A percentile compares a stretch with the other conserved stretches of the same genome.
Conservation (phyloP, 2,329 filamentous ascomycete genomes). For the Calonectria fujianensis region DNA sequence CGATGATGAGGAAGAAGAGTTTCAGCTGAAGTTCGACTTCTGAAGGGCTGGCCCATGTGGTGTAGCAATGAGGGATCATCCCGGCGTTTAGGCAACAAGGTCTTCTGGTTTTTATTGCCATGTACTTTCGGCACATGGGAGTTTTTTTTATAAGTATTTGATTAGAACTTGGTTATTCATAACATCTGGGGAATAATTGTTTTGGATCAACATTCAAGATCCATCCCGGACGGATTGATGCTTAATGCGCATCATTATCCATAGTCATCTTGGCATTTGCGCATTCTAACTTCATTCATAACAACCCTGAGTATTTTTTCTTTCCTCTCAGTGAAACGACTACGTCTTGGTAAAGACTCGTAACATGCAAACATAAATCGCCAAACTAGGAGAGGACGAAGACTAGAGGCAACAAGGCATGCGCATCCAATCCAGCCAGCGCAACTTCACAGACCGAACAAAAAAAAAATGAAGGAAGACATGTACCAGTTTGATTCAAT, state of each 20-base stretch:
- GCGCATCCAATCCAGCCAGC: neutral
- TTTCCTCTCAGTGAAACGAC: neutral
- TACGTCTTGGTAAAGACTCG: neutral
- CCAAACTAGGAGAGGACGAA: neutral
- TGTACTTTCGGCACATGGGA: neutral
- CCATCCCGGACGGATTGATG: neutral
- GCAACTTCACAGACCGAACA: too few species aligned
- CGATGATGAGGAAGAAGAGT: constrained; percentile 72
- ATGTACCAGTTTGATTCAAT: neutral
- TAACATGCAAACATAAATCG: neutral
- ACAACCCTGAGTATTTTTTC: neutral
- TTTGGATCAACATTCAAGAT: neutral
- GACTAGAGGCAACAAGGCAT: neutral
- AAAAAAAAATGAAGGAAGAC: neutral
- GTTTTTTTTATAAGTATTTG: constrained; percentile 6
- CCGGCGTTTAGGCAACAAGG: constrained; percentile 47
- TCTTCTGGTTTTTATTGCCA: neutral
- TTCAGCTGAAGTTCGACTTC: constrained; percentile 71
- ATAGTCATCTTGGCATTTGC: neutral
- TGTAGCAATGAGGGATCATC: constrained; percentile 42
- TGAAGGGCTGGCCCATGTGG: constrained; percentile 36
- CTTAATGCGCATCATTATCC: neutral
- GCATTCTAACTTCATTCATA: neutral
- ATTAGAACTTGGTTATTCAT: constrained; percentile 33
- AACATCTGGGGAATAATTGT: neutral